Percentiles rank a stretch among this genome's conserved stretches.
These are phyloP conservation scores for Xerocomus brunneocitrinus DNA, from an alignment of 768 basidiomycete genomes.

Conservation along the genomic window DNA sequence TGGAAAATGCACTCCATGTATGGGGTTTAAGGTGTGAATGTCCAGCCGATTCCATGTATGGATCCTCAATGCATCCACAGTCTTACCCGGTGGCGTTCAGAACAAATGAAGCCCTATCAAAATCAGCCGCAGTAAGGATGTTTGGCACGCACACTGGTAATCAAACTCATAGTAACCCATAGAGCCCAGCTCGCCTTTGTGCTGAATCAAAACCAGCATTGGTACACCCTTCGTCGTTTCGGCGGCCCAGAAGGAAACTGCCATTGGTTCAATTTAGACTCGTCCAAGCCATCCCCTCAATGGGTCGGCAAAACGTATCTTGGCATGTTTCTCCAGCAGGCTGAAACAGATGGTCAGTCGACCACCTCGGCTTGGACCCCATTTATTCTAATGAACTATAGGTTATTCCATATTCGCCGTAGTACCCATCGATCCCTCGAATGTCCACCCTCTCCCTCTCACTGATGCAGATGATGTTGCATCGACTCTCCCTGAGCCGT, in stretches of 20 bases:
- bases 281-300: constrained; percentile 62
- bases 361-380: neutral
- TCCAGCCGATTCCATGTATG: neutral
- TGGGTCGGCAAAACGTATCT: constrained; percentile 84
- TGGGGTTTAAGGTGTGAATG: constrained; percentile 71
- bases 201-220: constrained; percentile 81
- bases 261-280: constrained; percentile 90
- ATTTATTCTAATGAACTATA: constrained; percentile 28
- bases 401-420: constrained; percentile 83
- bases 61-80: constrained; percentile 26
- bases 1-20: constrained; percentile 78
- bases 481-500: constrained; percentile 54
- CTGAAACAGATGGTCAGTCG: constrained; percentile 73
- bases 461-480: constrained; percentile 71
- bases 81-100: constrained; percentile 80
- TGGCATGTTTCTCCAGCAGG: constrained; percentile 81
- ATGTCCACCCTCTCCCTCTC: constrained; percentile 50
- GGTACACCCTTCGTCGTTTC: constrained; percentile 85
- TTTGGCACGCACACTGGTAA: neutral
- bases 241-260: constrained; percentile 49
- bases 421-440: constrained; percentile 53
- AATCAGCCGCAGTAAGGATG: constrained; percentile 67
- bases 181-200: constrained; percentile 86
- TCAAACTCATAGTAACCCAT: constrained; percentile 7
- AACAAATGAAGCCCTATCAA: constrained; percentile 74